Base-by-base conservation (phyloP, 2,329 filamentous ascomycete species). In the Teratosphaeria gauchensis region DNA sequence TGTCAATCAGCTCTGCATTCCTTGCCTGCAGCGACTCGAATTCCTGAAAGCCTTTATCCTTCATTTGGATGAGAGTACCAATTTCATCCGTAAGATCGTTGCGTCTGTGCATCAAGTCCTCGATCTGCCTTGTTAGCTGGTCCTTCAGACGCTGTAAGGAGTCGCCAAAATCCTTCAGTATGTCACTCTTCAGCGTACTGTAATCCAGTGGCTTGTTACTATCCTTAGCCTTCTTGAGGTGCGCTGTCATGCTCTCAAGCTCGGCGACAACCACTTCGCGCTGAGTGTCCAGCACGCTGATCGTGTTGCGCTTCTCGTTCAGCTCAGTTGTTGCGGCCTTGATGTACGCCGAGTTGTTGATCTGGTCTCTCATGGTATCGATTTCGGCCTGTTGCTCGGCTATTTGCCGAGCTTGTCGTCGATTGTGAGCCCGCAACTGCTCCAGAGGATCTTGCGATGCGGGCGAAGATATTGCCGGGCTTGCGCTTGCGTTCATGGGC, bases 221-320 rank as follows among this genome's bases (percentile, higher is more conserved):
- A 63, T 90, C 86, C 75, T 96, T 96, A 57, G 90, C 91, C 56
- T 84, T 84, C 70, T 92, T 88, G 21, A 96, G 85, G 70, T 94
- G 92, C 53, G 92, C 90, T 3, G 90, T 92, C 68, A 96, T 82
- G 42, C 92, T 87, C 69, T 95, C 90, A 19, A 97, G 79, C 73
- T 97, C 91, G 48, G 89, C 87, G 68, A 97, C 89, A 75, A 96
- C 92, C 72, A 97, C 92, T 74, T 97, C 92, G 55, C 91, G 90
- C 74, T 96, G 90, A 0, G 92, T 92, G 71, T 97, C 92, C 56
- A 97, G 79, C 19, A 95, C 89, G 6, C 92, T 92, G 72, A 99
- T 94, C 0, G 94, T 97, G 68, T 95, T 96, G 59, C 94, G 83
- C 77, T 97, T 97, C 74, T 97, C 92, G 38, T 89, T 82, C 28